Conservation (phyloP, 768 basidiomycete species). For the Botryobasidium botryosum region DNA sequence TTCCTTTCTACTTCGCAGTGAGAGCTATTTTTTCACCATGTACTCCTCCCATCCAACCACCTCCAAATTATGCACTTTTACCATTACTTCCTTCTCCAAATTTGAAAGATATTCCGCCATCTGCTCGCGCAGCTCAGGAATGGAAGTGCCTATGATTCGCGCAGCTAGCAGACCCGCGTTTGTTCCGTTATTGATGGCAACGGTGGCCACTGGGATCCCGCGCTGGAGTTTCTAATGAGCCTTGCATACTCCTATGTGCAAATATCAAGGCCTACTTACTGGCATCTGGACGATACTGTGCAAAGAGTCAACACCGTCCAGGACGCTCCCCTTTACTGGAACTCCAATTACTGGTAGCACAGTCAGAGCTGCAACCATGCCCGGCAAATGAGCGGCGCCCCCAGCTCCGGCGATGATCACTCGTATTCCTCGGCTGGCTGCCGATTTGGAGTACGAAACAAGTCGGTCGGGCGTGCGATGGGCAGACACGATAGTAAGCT, state of each 20-base stretch:
- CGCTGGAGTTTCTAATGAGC: slow-evolving; percentile 32
- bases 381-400: slow-evolving; percentile 95
- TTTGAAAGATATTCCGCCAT: slow-evolving; percentile 60
- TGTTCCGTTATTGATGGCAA: slow-evolving; percentile 88
- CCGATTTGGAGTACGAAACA: slow-evolving; percentile 63
- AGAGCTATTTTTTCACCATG: slow-evolving; percentile 24
- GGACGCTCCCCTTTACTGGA: slow-evolving; percentile 82
- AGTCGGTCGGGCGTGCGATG: slow-evolving; percentile 86
- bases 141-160: slow-evolving; percentile 62
- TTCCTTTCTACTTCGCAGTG: not conserved
- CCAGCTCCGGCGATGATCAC: slow-evolving; percentile 90
- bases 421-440: slow-evolving; percentile 31
- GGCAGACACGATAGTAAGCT: slow-evolving; percentile 90
- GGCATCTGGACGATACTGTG: slow-evolving; percentile 99
- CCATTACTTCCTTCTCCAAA: slow-evolving; percentile 59
- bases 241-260: not conserved
- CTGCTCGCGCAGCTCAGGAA: slow-evolving; percentile 41
- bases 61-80: slow-evolving; percentile 59
- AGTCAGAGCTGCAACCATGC: slow-evolving; percentile 96
- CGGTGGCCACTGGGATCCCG: slow-evolving; percentile 92
- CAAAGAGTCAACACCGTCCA: slow-evolving; percentile 94
- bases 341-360: slow-evolving; percentile 87
- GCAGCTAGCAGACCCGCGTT: slow-evolving; percentile 88
- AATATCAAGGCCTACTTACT: slow-evolving; percentile 30
- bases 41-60: slow-evolving; percentile 80